Conservation (phyloP, 73 alveolate species). For the Paramecium tetraurelia region DNA sequence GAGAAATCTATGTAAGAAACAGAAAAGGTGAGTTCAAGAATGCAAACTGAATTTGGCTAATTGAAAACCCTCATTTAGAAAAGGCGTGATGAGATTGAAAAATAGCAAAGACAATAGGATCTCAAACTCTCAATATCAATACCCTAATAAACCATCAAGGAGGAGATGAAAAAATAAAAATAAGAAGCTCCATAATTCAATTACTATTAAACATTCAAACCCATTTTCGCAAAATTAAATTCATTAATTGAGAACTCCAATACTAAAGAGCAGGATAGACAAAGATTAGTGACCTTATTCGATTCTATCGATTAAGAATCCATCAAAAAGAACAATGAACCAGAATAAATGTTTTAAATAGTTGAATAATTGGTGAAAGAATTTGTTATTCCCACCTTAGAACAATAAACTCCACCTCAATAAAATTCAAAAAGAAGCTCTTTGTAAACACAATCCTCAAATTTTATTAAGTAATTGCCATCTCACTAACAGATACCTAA, state of each 20-base stretch:
- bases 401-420: background rate
- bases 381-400: background rate
- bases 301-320: conserved; percentile 44
- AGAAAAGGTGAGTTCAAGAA: background rate
- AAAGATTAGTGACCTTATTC: background rate
- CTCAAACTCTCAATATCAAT: background rate
- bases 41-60: conserved; percentile 29
- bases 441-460: background rate
- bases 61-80: background rate
- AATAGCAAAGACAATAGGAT: background rate
- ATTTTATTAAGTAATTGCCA: background rate
- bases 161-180: background rate
- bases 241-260: conserved; percentile 8
- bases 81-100: background rate
- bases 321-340: background rate
- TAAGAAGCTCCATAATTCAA: background rate
- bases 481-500: background rate
- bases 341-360: background rate
- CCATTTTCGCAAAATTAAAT: background rate
- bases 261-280: background rate
- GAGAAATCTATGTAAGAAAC: background rate
- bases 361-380: conserved; percentile 6
- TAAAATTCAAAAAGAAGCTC: background rate
- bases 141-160: background rate
- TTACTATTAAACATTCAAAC: conserved; percentile 44